These are phyloP conservation scores for Suillus spraguei DNA, from an alignment of 768 basidiomycete genomes.

Conservation along the genomic window DNA sequence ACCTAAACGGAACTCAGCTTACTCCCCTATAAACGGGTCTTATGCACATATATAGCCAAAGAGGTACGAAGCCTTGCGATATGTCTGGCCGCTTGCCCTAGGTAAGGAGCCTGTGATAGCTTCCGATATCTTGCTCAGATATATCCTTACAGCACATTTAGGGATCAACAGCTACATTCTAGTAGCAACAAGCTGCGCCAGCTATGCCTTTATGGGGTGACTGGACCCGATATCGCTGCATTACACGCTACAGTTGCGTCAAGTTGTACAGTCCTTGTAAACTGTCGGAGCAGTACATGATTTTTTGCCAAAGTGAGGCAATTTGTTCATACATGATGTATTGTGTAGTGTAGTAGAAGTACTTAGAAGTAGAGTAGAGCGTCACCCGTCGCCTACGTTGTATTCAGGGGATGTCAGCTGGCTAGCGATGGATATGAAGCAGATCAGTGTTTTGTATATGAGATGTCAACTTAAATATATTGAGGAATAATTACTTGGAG, in stretches of 20 bases:
- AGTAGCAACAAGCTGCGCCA: not conserved
- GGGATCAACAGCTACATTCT: not conserved
- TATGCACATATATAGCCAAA: not conserved
- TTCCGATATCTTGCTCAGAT: not conserved
- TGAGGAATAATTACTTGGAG: not conserved
- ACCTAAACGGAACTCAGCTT: not conserved
- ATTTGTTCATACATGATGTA: conserved; percentile 7
- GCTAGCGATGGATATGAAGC: not conserved
- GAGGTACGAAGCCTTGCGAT: not conserved
- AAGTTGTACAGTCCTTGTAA: conserved; percentile 5
- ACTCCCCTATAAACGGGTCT: not conserved
- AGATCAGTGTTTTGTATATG: not conserved
- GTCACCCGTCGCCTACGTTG: not conserved
- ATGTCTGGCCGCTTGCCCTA: not conserved
- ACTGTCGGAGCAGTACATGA: conserved; percentile 4
- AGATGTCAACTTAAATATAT: not conserved
- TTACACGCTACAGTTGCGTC: not conserved
- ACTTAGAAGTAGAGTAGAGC: conserved; percentile 1
- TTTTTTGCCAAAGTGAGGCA: not conserved
- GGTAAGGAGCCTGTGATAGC: not conserved
- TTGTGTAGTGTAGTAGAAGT: conserved; percentile 7
- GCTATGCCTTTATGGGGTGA: not conserved
- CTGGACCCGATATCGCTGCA: not conserved
- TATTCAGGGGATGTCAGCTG: not conserved
- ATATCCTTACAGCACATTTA: not conserved